Percentiles rank a stretch among this genome's conserved stretches.
These are phyloP conservation scores for Fusarium tupiense DNA, from an alignment of 2,329 filamentous ascomycete species.

Conservation along the genomic window DNA sequence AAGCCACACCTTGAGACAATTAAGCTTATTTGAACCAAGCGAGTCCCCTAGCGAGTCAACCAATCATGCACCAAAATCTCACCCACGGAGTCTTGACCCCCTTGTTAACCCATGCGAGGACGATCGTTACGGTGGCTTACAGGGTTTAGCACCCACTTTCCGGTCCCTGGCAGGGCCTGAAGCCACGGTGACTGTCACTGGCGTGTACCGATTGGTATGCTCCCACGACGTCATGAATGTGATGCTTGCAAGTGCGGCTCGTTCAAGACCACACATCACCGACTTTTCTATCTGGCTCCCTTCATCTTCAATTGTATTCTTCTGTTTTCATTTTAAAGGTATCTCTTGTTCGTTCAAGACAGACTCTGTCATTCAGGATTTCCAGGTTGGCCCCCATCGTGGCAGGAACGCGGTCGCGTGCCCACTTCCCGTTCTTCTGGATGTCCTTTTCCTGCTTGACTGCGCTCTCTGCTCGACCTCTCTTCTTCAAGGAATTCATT, in stretches of 20 bases:
- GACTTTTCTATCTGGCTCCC: not conserved
- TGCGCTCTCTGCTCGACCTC: not conserved
- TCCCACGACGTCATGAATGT: not conserved
- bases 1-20: constrained; percentile 24
- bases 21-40: constrained; percentile 23
- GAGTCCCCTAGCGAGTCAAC: not conserved
- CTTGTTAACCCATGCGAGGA: constrained; percentile 1
- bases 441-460: not conserved
- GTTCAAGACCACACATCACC: not conserved
- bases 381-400: not conserved
- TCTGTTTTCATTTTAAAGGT: too few relatives aligned
- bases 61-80: constrained; percentile 6
- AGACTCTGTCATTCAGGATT: not conserved
- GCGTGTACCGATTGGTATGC: constrained; percentile 19
- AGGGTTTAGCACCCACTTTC: constrained; percentile 7
- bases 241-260: constrained; percentile 7
- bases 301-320: not conserved
- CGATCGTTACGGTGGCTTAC: constrained; percentile 3
- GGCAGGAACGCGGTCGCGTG: not conserved
- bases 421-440: constrained; percentile 18
- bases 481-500: not conserved
- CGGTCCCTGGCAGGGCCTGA: constrained; percentile 8
- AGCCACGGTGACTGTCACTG: constrained; percentile 17
- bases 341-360: not conserved
- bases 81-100: not conserved